phyloP scores from a whole-genome alignment of 768 basidiomycete species.

The Krasilnikovozyma curviuscula region DNA sequence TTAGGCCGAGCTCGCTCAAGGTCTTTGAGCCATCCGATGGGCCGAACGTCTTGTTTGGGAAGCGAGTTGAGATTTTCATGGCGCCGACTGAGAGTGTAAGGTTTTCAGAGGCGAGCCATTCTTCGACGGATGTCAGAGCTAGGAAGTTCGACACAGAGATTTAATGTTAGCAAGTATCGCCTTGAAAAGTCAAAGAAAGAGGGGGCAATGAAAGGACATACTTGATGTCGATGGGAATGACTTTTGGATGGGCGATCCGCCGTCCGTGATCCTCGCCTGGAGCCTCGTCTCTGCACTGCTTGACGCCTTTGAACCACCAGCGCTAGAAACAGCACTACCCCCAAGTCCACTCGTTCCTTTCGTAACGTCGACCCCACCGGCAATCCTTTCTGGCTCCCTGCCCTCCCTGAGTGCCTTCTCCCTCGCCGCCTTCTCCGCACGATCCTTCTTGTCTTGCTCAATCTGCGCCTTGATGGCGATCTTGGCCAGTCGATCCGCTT shows the following conservation, averaged over 20 bases:
- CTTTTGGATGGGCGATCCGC: slow-evolving; percentile 51
- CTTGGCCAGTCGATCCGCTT: slow-evolving; percentile 66
- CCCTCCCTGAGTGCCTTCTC: slow-evolving; percentile 88
- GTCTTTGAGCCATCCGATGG: slow-evolving; percentile 56
- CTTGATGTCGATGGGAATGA: slow-evolving; percentile 21
- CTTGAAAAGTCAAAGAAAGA: slow-evolving; percentile 28
- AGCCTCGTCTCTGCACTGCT: slow-evolving; percentile 63
- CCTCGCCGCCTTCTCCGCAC: slow-evolving; percentile 67
- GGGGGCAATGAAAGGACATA: neutral
- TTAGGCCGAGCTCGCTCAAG: slow-evolving; percentile 64
- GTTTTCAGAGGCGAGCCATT: slow-evolving; percentile 61
- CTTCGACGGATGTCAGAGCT: slow-evolving; percentile 61
- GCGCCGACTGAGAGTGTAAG: slow-evolving; percentile 53
- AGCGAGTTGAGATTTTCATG: slow-evolving; percentile 56
- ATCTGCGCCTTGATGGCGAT: slow-evolving; percentile 84
- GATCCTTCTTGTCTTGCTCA: slow-evolving; percentile 73
- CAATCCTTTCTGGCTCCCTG: slow-evolving; percentile 14
- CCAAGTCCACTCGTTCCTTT: slow-evolving; percentile 14
- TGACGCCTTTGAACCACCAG: slow-evolving; percentile 41
- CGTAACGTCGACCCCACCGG: slow-evolving; percentile 9
- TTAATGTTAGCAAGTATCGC: too few relatives aligned
- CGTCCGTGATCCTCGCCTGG: slow-evolving; percentile 32
- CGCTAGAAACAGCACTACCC: slow-evolving; percentile 27
- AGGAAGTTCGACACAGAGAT: too few relatives aligned
- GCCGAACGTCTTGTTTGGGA: slow-evolving; percentile 73